A percentile compares a stretch with the other conserved stretches of the same genome.
phyloP scores from a whole-genome alignment of 2,329 filamentous ascomycete genomes.

The Rhytidhysteron rufulum region DNA sequence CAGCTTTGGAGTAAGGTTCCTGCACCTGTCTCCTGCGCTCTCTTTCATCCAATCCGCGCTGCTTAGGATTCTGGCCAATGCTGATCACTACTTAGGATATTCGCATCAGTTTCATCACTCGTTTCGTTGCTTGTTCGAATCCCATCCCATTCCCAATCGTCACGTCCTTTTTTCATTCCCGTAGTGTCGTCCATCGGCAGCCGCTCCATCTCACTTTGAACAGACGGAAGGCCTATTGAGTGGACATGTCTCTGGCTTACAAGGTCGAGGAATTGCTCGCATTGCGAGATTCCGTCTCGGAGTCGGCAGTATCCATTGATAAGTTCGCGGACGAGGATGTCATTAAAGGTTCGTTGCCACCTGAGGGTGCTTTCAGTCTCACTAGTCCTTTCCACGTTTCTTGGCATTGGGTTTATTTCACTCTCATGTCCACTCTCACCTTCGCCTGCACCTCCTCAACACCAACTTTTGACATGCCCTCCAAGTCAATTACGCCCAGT shows the following conservation, averaged over 20 bases:
- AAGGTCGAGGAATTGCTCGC: constrained; percentile 40
- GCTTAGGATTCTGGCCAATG: no score
- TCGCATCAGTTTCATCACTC: constrained; percentile 36
- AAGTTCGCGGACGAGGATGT: constrained; percentile 40
- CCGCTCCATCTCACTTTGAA: constrained; percentile 1
- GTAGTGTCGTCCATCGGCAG: neutral
- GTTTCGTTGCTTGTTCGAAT: constrained; percentile 14
- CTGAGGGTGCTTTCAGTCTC: neutral
- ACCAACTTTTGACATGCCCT: neutral
- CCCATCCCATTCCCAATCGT: no score
- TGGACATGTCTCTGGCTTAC: constrained; percentile 32
- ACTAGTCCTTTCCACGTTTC: neutral
- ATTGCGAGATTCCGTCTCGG: constrained; percentile 37
- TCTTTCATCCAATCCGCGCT: constrained; percentile 3
- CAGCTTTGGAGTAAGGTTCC: constrained; percentile 27
- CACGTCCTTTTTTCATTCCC: constrained; percentile 9
- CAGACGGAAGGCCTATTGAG: constrained; percentile 2
- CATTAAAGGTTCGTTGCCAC: constrained; percentile 35
- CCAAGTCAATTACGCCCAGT: neutral
- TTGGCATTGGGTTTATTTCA: neutral
- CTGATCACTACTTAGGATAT: constrained; percentile 32
- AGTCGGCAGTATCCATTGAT: constrained; percentile 40
- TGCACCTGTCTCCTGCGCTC: neutral
- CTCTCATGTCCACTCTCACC: constrained; percentile 1
- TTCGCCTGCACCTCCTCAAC: neutral